Base-by-base conservation (phyloP, 345 rosid genomes). In the Salix brachista region DNA sequence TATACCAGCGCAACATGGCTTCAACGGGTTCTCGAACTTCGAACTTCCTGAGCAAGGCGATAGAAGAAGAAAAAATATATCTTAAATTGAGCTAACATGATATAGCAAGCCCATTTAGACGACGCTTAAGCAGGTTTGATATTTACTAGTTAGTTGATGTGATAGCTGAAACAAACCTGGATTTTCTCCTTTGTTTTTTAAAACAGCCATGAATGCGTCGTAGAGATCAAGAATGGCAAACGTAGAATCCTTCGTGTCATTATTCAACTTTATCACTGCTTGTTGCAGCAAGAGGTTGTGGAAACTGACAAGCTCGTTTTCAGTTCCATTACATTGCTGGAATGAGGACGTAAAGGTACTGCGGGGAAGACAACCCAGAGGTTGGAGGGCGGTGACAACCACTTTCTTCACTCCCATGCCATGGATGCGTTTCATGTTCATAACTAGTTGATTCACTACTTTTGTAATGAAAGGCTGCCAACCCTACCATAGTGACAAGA, bases 321-420 rank as follows among this genome's bases (percentile, higher is more conserved):
- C 39, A 4, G 81, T 68, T 36, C 14, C 85, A 54, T 86, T 84
- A 88, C 97, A 93, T 46, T 74, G 82, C 52, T 71, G 77, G 79
- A 82, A 93, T 6, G 90, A 80, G 41, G 67, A 58, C 2, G 17
- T 18, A 7, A 4, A 2, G 1, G 97, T 87, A 69, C 34, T 67
- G 0, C 0, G 28, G 30, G 99, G 99, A 62, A 93, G 91, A 79
- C 99, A 95, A 1, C 99, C 97, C 50, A 90, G 71, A 11, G 99
- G 99, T 30, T 80, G 89, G 23, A 95, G 72, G 30, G 81, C 74
- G 7, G 85, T 69, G 17, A 89, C 84, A 0, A 71, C 86, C 44
- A 95, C 69, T 81, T 84, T 93, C 52, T 81, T 83, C 68, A 91
- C 90, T 72, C 99, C 99, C 70, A 87, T 56, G 62, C 32, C 72